Conservation (phyloP, 495 filamentous ascomycete genomes). For the Penicillium egyptiacum region DNA sequence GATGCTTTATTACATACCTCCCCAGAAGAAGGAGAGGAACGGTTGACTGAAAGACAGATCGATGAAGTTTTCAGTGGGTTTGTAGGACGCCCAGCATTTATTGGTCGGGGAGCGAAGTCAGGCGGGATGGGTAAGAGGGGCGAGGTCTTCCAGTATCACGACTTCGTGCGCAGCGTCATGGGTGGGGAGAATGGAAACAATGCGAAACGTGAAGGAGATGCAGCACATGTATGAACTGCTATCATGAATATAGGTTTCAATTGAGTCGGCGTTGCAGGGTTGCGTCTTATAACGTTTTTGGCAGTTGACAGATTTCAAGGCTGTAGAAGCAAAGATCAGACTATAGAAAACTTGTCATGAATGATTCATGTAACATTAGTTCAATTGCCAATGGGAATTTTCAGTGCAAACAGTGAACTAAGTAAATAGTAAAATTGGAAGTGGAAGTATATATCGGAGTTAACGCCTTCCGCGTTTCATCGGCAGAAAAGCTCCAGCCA, state of each 20-base stretch:
- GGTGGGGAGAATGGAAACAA: constrained; percentile 41
- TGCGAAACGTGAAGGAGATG: constrained; percentile 25
- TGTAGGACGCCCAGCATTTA: constrained; percentile 75
- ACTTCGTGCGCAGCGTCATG: constrained; percentile 45
- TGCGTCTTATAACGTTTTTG: constrained; percentile 6
- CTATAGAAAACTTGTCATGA: background rate
- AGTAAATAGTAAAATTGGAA: background rate
- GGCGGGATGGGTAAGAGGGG: constrained; percentile 38
- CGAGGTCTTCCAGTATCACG: constrained; percentile 49
- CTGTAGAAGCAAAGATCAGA: background rate
- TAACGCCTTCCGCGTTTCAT: constrained; percentile 7
- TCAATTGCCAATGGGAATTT: background rate
- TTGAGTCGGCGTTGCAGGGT: constrained; percentile 19
- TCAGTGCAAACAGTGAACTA: background rate
- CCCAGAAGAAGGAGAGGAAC: constrained; percentile 67
- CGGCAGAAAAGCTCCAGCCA: constrained; percentile 31
- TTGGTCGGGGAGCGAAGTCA: constrained; percentile 35
- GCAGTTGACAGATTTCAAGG: background rate
- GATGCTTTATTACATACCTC: constrained; percentile 80
- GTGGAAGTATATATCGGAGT: constrained; percentile 2
- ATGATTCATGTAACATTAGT: background rate
- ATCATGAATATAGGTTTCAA: constrained; percentile 14
- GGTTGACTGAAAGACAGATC: constrained; percentile 72
- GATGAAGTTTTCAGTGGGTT: constrained; percentile 84
- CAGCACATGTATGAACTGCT: constrained; percentile 25